Evolutionary conservation across 2,329 filamentous ascomycete genomes (phyloP), one percentile per base, ranked within the genome.

Genomic region (Clarireedia paspali): DNA sequence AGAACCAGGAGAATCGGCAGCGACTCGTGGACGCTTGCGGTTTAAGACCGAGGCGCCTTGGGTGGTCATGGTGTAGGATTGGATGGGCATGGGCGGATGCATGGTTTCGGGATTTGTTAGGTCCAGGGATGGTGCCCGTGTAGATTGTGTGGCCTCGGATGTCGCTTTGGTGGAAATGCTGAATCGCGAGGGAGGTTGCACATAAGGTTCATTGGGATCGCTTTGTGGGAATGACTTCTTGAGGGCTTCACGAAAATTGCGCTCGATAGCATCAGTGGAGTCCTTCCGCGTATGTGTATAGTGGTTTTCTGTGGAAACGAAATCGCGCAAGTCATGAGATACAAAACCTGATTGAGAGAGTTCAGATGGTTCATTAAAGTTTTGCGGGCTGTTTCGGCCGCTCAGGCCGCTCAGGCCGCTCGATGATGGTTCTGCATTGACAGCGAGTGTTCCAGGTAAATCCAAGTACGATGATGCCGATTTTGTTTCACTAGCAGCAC

Each of bases 81-180:
- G 50, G 15, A 42, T 42, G 17, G 53, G 58, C 5, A 49, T 24
- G 26, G 61, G 57, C 9, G 62, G 56, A 39, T 48, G 46, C 36
- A 42, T 42, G 14, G 38, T 26, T 46, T 50, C 42, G 7, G 42
- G 4, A 24, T 20, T 50, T 30, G 26, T 36, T 20, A 50, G n/a
- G 15, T 55, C 52, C 23, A 59, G 54, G 23, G 60, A 61, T 4
- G 62, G 66, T 2, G 62, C 63, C 5, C 67, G 59, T 1, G 66
- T 65, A 9, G 67, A 64, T 23, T 46, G 60, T 7, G 62, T 60
- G 34, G 60, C 57, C 52, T 65, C 63, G 9, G 67, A 68, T 12
- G 67, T 59, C 2, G 65, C 64, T 47, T 67, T 65, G 39, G 68
- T 69, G 15, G 64, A 66, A 36, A 68, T 59, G 53, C 67, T 69